These are phyloP conservation scores for Ceratobasidium sp. DNA, from an alignment of 1,284 basidiomycete genomes.

Conservation along the genomic window DNA sequence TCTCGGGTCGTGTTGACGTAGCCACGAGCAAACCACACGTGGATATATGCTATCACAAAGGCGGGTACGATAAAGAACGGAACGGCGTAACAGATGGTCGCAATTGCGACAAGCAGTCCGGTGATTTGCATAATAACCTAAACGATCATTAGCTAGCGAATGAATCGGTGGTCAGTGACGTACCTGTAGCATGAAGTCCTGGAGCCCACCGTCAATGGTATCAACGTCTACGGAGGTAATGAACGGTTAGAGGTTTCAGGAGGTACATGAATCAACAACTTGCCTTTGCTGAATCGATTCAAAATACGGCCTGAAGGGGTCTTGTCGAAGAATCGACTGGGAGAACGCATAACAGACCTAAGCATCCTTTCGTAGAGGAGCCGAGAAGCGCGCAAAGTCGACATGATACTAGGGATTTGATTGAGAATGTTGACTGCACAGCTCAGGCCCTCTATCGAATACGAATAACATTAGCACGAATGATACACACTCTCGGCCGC, in stretches of 20 bases:
- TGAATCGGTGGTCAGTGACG: no score
- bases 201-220: conserved; percentile 28
- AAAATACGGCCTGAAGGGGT: conserved; percentile 13
- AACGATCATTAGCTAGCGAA: conserved; percentile 11
- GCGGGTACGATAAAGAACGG: conserved; percentile 19
- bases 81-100: conserved; percentile 8
- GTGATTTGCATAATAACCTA: background rate
- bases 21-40: conserved; percentile 18
- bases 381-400: conserved; percentile 18
- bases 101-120: background rate
- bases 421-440: conserved; percentile 6
- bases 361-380: conserved; percentile 6
- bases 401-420: conserved; percentile 12
- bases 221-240: conserved; percentile 22
- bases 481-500: background rate
- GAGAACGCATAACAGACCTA: conserved; percentile 13
- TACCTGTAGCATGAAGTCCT: background rate
- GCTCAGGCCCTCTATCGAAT: background rate
- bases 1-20: conserved; percentile 6
- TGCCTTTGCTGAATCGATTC: conserved; percentile 35
- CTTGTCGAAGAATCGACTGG: conserved; percentile 19
- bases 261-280: background rate
- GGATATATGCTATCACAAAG: conserved; percentile 2
- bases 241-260: background rate
- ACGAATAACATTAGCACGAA: no score